Evolutionary conservation across 164 flowering plant genomes (phyloP).

Genomic region (Macadamia tetraphylla): DNA sequence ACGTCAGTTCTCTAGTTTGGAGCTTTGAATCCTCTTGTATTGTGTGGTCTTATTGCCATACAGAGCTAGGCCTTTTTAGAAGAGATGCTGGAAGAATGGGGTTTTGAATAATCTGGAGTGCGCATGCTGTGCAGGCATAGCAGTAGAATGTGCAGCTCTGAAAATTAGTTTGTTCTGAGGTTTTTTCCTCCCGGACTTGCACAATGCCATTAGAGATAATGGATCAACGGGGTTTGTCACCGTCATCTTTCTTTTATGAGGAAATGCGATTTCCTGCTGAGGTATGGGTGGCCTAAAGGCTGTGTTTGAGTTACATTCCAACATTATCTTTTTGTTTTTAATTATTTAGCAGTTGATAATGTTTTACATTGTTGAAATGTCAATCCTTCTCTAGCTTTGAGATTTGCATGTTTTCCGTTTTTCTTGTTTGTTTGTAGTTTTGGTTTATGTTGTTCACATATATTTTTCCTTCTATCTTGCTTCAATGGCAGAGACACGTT

Average conservation of each 20-base stretch:
- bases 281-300: constrained; percentile 23
- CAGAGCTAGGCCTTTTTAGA: neutral
- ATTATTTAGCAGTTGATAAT: neutral
- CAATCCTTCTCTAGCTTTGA: neutral
- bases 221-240: constrained; percentile 37
- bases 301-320: neutral
- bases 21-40: constrained; percentile 2
- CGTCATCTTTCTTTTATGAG: constrained; percentile 39
- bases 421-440: neutral
- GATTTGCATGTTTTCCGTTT: neutral
- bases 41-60: neutral
- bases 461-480: neutral
- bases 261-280: constrained; percentile 37
- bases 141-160: neutral
- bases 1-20: neutral
- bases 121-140: constrained; percentile 9
- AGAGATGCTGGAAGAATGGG: neutral
- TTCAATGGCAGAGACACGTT: constrained; percentile 45
- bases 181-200: constrained; percentile 9
- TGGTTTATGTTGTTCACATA: neutral
- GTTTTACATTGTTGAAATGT: neutral
- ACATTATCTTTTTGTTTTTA: neutral
- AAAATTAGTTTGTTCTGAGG: constrained; percentile 5
- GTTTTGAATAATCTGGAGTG: neutral
- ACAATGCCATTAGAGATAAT: constrained; percentile 45